Percentiles rank a stretch among this genome's conserved stretches.
These are phyloP conservation scores for Septoria petroselini DNA, from an alignment of 2,329 filamentous ascomycete genomes.

Conservation along the genomic window DNA sequence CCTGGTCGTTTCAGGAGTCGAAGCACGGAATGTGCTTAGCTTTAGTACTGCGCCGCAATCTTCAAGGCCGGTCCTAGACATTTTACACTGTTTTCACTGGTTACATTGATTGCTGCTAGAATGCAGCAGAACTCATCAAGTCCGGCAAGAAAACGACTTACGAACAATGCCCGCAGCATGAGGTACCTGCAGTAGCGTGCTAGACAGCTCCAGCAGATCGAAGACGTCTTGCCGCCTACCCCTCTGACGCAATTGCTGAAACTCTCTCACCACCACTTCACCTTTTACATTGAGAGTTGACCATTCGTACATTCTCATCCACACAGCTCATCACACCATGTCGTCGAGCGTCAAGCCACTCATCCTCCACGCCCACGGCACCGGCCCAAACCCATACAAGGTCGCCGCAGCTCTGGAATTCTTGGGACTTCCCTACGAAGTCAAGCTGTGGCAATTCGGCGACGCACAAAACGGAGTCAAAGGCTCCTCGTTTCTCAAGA, in stretches of 20 bases:
- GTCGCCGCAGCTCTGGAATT: constrained; percentile 44
- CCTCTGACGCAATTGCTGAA: not conserved
- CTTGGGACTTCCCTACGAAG: constrained; percentile 42
- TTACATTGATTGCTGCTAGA: too few species aligned
- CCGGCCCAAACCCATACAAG: constrained; percentile 47
- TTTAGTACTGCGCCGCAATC: too few species aligned
- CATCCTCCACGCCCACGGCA: constrained; percentile 42
- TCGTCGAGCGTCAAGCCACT: constrained; percentile 35
- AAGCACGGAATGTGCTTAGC: too few species aligned
- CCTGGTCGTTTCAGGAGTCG: too few species aligned
- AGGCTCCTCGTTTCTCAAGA: constrained; percentile 39
- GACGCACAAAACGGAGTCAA: constrained; percentile 42
- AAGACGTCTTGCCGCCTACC: not conserved
- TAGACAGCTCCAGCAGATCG: not conserved
- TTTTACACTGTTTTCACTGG: too few species aligned
- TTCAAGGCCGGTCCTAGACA: too few species aligned
- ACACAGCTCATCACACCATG: not conserved
- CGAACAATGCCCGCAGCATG: not conserved
- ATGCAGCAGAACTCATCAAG: too few species aligned
- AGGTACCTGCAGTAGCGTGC: not conserved
- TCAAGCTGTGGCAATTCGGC: constrained; percentile 45
- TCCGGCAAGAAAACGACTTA: too few species aligned
- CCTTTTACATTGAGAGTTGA: not conserved
- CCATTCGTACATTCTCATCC: not conserved
- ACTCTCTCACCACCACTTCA: not conserved